Base-by-base conservation (phyloP, 2,329 filamentous ascomycete species). In the Colletotrichum sp. region DNA sequence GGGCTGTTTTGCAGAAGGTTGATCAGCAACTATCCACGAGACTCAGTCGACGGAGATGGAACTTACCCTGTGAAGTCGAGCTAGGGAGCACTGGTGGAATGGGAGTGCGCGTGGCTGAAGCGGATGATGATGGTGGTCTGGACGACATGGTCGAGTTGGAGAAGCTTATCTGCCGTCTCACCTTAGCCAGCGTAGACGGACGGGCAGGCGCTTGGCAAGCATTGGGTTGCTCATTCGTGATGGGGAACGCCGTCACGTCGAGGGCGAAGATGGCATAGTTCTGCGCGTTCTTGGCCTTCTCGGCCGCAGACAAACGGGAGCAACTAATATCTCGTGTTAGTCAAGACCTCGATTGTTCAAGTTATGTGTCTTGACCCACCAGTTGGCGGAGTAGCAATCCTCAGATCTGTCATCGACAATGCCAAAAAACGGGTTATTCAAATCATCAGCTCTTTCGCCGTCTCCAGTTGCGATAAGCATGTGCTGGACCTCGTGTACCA, bases 301-400 rank as follows among this genome's bases (percentile, higher is more conserved):
- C 22, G 1, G 56, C 56, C 13, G 8, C 27, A 16, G 56, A n/a
- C 2, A 60, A 28, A n/a, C 56, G 56, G 0, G 56, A 32, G 5
- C 56, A 60, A 1, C 56, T 60, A 10, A 0, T 7, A 0, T 2
- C 0, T 60, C 56, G 0, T n/a, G 1, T 60, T 0, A 60, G 25
- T 13, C 56, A 0, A 4, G 16, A 0, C 4, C 16, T 12, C 8
- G 0, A 10, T 60, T 10, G 39, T 12, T 43, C 39, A 43, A 43
- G n/a, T n/a, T n/a, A n/a, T n/a, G n/a, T n/a, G n/a, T n/a, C n/a
- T n/a, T n/a, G n/a, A n/a, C n/a, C n/a, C n/a, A 60, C 56, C 56
- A 60, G 9, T 60, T 60, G 0, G 56, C 56, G 1, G 56, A 60
- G 56, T 60, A 60, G 13, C 56, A 60, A 60, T 60, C 27, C 1